Evolutionary conservation across 257 asterid genomes (phyloP), one percentile per base, ranked within the genome.

Genomic region (Nicotiana undulata): DNA sequence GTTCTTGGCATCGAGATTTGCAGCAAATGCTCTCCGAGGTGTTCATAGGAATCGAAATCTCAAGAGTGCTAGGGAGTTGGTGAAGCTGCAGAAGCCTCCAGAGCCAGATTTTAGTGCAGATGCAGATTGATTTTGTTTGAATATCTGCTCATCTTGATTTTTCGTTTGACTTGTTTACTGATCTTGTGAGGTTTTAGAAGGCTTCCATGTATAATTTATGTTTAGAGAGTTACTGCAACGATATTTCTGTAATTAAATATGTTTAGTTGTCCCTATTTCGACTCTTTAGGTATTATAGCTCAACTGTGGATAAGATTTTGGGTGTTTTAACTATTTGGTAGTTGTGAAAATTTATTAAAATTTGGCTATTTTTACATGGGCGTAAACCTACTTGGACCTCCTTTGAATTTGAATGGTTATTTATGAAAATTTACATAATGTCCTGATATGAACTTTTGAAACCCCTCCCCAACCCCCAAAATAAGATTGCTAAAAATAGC

Each of bases 101-200:
- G 98, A 94, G 85, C 98, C 98, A 13, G 98, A 94, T 85, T 94
- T 94, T 79, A 90, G 91, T 12, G 97, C 94, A 4, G 98, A 94
- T 85, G 94, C 91, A n/a, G 97, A 94, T 84, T 92, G 81, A 86
- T 77, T 44, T 68, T 63, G 26, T 46, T 53, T 59, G n/a, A 32
- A 20, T 16, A 53, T 32, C 77, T 86, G 64, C 63, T 29, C 77
- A 28, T 81, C 55, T 59, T 67, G 20, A 80, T 68, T 77, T 76
- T 58, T 51, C 18, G 20, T 78, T 37, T 79, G 80, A 64, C 28
- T 76, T 70, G 7, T 60, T 4, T 51, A 53, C 56, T 55, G 40
- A 75, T 81, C 44, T 85, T 79, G 9, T 83, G 82, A 76, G 83
- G 53, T 80, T 79, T 29, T 5, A 61, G 66, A 79, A 85, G 70